These are phyloP conservation scores for Spathaspora gorwiae DNA, from an alignment of 805 yeast genomes.

Conservation along the genomic window DNA sequence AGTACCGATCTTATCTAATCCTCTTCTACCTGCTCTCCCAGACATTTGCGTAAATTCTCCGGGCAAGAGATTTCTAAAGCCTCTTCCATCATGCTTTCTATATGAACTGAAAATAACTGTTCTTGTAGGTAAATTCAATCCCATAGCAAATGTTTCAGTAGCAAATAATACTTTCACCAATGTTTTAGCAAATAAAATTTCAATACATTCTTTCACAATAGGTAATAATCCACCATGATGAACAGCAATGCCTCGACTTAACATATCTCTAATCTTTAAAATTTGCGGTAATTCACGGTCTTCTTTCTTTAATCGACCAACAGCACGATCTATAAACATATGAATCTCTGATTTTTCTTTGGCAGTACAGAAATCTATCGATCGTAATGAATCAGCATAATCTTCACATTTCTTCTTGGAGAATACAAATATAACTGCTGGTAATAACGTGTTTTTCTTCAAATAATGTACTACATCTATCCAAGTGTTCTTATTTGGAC, in stretches of 20 bases:
- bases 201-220: slow-evolving; percentile 88
- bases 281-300: slow-evolving; percentile 94
- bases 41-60: slow-evolving; percentile 99
- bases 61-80: slow-evolving; percentile 76
- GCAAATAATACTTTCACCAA: slow-evolving; percentile 90
- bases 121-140: slow-evolving; percentile 91
- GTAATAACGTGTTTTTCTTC: slow-evolving; percentile 65
- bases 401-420: slow-evolving; percentile 92
- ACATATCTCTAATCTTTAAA: slow-evolving; percentile 69
- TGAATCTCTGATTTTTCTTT: slow-evolving; percentile 86
- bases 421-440: slow-evolving; percentile 90
- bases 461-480: slow-evolving; percentile 64
- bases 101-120: slow-evolving; percentile 87
- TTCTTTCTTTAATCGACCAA: slow-evolving; percentile 80
- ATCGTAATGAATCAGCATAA: slow-evolving; percentile 72
- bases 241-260: slow-evolving; percentile 89
- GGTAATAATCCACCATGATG: slow-evolving; percentile 95
- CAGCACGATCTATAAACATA: slow-evolving; percentile 88
- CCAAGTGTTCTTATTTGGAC: slow-evolving; percentile 81
- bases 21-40: slow-evolving; percentile 98
- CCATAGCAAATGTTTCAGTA: slow-evolving; percentile 99
- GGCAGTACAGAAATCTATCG: slow-evolving; percentile 77
- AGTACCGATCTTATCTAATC: slow-evolving; percentile 88
- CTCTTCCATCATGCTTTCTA: slow-evolving; percentile 86
- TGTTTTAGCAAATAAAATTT: slow-evolving; percentile 82